These are phyloP conservation scores for Senecio squalidus DNA, from an alignment of 140 eudicot genomes.

Conservation along the genomic window DNA sequence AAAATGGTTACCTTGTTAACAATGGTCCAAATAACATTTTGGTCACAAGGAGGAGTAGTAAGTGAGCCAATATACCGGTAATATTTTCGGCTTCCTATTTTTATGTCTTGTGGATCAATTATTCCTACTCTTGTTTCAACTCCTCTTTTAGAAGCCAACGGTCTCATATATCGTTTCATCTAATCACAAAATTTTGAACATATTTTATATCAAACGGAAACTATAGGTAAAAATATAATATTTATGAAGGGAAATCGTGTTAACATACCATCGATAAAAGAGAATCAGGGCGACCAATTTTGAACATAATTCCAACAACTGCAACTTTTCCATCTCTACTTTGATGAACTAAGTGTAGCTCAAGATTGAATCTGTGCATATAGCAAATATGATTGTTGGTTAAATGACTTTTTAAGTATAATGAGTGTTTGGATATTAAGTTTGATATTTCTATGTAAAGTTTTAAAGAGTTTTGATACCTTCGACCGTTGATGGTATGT, in stretches of 20 bases:
- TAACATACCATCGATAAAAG: slow-evolving; percentile 38
- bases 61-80: slow-evolving; percentile 60
- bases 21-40: slow-evolving; percentile 49
- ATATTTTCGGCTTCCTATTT: slow-evolving; percentile 39
- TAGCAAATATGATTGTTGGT: neutral
- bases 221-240: slow-evolving; percentile 22
- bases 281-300: slow-evolving; percentile 38
- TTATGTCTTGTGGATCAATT: slow-evolving; percentile 32
- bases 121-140: slow-evolving; percentile 35
- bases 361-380: slow-evolving; percentile 38
- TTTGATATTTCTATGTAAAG: neutral
- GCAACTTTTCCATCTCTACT: slow-evolving; percentile 28
- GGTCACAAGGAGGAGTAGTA: slow-evolving; percentile 56
- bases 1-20: slow-evolving; percentile 30
- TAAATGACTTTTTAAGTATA: too few relatives aligned
- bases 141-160: slow-evolving; percentile 9
- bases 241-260: slow-evolving; percentile 29
- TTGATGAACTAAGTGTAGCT: slow-evolving; percentile 46
- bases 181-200: neutral
- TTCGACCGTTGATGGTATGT: slow-evolving; percentile 55
- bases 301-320: slow-evolving; percentile 46
- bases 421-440: too few relatives aligned
- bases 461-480: slow-evolving; percentile 18
- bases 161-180: slow-evolving; percentile 27
- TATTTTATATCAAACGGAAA: neutral